A percentile compares a stretch with the other conserved stretches of the same genome.
phyloP scores from a whole-genome alignment of 495 filamentous ascomycete species.

The Acidomyces sp. region DNA sequence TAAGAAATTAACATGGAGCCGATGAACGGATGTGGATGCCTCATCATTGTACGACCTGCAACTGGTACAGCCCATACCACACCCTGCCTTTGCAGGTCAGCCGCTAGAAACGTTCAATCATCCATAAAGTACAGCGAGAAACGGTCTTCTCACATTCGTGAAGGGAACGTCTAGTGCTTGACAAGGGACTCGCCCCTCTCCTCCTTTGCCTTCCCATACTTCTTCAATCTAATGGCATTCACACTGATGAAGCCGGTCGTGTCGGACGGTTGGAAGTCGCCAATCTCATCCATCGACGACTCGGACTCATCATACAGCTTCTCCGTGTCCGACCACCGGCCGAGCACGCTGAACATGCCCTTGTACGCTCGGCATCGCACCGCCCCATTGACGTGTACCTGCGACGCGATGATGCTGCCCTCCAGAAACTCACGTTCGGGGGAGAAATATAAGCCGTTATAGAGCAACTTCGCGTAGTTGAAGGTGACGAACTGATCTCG shows the following conservation, averaged over 20 bases:
- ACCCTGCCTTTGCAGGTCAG: too few relatives aligned
- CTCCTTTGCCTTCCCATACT: constrained; percentile 63
- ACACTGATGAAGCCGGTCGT: constrained; percentile 71
- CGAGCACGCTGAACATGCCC: constrained; percentile 60
- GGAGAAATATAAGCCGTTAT: constrained; percentile 75
- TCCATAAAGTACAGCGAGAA: too few relatives aligned
- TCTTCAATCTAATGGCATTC: constrained; percentile 77
- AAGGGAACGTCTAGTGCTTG: constrained; percentile 7
- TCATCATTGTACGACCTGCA: too few relatives aligned
- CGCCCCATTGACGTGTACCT: constrained; percentile 45
- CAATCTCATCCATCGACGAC: constrained; percentile 77
- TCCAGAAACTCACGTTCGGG: constrained; percentile 71
- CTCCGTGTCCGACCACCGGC: constrained; percentile 60
- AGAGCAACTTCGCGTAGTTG: constrained; percentile 61
- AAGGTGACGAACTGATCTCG: constrained; percentile 65
- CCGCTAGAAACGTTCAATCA: too few relatives aligned
- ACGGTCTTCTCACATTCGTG: too few relatives aligned
- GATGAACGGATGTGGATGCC: too few relatives aligned
- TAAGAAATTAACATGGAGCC: too few relatives aligned
- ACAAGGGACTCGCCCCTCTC: constrained; percentile 40
- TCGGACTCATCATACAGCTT: constrained; percentile 78
- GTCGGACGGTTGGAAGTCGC: constrained; percentile 61
- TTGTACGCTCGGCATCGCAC: constrained; percentile 67
- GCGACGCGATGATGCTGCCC: constrained; percentile 54
- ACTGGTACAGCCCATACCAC: too few relatives aligned